Base-by-base conservation (phyloP, 2,329 filamentous ascomycete species). In the Paecilomyces sp. region DNA sequence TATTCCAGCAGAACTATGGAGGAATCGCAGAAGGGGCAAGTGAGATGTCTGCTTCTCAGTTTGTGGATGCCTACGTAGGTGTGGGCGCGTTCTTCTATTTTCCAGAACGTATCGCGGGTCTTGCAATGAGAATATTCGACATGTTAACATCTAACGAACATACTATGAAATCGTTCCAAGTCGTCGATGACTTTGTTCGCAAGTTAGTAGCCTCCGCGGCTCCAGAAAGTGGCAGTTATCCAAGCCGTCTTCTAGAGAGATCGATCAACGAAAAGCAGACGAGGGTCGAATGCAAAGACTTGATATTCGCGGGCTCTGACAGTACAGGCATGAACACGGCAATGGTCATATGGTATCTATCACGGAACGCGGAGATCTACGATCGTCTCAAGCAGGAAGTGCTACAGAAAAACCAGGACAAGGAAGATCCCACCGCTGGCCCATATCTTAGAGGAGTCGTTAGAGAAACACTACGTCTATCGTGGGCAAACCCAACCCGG, bases 231-330 rank as follows among this genome's bases (percentile, higher is more conserved):
- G 70, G 69, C 4, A 82, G 75, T 4, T 84, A 82, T 61, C 80
- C 81, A 36, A 77, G 75, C 2, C 75, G 81, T 3, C 68, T 84
- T 36, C 66, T 82, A 22, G 74, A 74, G 51, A 70, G 74, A 7
- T 78, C 79, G 0, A 68, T 83, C 30, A 73, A 74, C 3, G 65
- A 66, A 9, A 65, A 71, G 3, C 81, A 84, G 65, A 74, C 79
- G 6, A 76, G 74, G 51, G 76, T 79, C 0, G 81, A 85, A 63
- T 77, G 80, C 62, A 82, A 84, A 63, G 83, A 84, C 63, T 67
- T 84, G 2, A 76, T 81, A 28, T 84, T 83, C 67, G 82, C 82
- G 1, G 82, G 82, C 1, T 82, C 82, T 0, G 82, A 84, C 65
- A 79, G 79, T 0, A 82, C 79, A 2, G 79, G 77, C 15, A 82